Conservation (phyloP, 345 rosid species). For the Euphorbia tirucalli region DNA sequence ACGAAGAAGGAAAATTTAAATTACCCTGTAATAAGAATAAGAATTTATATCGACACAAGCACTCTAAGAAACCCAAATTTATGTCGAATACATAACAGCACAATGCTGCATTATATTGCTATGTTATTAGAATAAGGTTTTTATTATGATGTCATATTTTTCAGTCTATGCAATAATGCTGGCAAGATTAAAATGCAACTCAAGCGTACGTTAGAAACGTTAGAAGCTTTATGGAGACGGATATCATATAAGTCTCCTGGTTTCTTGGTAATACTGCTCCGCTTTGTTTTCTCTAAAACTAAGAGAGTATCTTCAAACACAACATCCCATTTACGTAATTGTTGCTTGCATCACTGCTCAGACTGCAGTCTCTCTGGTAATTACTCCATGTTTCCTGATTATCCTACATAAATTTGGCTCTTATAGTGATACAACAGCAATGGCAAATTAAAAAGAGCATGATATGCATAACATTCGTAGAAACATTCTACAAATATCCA, state of each 20-base stretch:
- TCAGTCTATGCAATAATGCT: background rate
- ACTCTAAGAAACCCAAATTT: background rate
- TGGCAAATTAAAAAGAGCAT: too few species aligned
- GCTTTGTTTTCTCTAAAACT: background rate
- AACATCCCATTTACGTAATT: background rate
- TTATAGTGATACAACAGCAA: background rate
- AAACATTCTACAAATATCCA: background rate
- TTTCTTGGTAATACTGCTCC: background rate
- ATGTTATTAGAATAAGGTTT: background rate
- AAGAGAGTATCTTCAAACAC: background rate
- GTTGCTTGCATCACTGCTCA: background rate
- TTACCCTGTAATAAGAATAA: too few species aligned
- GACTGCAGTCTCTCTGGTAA: background rate
- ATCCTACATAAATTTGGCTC: background rate
- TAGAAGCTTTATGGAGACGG: background rate
- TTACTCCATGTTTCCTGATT: background rate
- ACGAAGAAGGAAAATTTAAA: background rate
- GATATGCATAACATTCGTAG: too few species aligned
- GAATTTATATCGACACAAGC: too few species aligned
- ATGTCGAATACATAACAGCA: background rate
- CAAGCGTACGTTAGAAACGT: too few species aligned
- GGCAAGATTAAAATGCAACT: background rate
- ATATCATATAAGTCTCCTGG: background rate
- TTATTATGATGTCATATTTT: background rate
- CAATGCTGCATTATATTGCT: too few species aligned